Evolutionary conservation across 2,329 filamentous ascomycete genomes (phyloP).

Genomic region (Pleomassaria siparia): DNA sequence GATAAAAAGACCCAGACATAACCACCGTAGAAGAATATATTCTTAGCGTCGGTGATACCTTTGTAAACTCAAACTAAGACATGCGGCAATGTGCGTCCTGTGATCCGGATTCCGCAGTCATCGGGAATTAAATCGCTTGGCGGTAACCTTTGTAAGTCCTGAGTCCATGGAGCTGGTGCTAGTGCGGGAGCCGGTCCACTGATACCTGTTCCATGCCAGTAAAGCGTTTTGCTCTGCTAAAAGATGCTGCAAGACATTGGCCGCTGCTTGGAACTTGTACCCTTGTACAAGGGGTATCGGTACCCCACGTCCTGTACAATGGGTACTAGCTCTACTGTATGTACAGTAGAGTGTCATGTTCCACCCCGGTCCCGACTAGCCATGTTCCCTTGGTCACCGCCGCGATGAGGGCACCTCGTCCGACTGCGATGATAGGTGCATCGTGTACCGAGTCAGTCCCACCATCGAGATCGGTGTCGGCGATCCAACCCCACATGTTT

Average conservation of each 20-base stretch:
- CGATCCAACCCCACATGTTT: slow-evolving; percentile 81
- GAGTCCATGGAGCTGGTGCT: neutral
- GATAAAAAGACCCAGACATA: neutral
- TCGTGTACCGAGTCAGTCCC: neutral
- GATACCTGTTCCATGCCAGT: neutral
- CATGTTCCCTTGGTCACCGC: neutral
- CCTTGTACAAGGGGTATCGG: neutral
- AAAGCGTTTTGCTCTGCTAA: neutral
- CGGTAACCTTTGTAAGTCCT: neutral
- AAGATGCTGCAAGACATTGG: neutral
- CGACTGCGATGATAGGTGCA: neutral
- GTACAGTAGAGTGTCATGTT: neutral
- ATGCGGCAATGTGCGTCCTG: neutral
- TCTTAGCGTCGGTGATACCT: neutral
- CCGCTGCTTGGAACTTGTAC: neutral
- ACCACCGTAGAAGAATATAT: neutral
- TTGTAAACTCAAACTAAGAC: neutral
- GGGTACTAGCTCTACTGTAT: neutral
- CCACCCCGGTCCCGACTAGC: neutral
- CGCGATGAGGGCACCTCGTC: neutral
- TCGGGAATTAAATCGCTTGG: neutral
- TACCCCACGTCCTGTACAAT: neutral
- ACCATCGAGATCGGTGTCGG: slow-evolving; percentile 80
- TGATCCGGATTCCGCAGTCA: neutral
- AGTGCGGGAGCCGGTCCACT: neutral